These are phyloP conservation scores for Globisporangium mamillatum DNA, from an alignment of 352 stramenopile genomes.

Conservation along the genomic window DNA sequence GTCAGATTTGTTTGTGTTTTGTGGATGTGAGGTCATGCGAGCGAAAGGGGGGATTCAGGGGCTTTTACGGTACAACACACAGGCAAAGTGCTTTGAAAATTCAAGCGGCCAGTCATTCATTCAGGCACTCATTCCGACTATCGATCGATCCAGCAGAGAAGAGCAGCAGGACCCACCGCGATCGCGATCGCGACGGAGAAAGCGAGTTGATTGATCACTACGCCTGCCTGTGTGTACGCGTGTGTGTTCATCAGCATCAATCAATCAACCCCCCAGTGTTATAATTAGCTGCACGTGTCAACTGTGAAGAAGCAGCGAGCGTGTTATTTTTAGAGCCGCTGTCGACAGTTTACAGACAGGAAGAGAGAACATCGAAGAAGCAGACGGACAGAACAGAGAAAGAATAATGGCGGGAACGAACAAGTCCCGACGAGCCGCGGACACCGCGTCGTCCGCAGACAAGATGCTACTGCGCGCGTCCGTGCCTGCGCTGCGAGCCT, in stretches of 20 bases:
- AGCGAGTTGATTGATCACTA: not conserved
- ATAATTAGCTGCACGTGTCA: not conserved
- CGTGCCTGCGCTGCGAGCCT: conserved; percentile 14
- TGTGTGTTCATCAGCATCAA: not conserved
- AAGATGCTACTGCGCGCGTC: conserved; percentile 2
- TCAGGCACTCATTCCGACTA: conserved; percentile 2
- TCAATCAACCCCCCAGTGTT: not conserved
- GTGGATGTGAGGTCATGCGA: not conserved
- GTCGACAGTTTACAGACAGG: not conserved
- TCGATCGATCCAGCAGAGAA: conserved; percentile 6
- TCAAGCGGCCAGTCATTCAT: conserved; percentile 2
- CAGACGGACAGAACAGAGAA: not conserved
- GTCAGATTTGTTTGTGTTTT: not conserved
- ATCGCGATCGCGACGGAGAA: not conserved
- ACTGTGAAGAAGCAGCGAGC: too few relatives aligned
- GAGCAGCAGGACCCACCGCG: not conserved
- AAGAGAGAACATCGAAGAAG: not conserved
- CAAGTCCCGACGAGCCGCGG: conserved; percentile 12
- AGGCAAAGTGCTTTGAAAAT: conserved; percentile 5
- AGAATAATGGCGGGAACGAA: conserved; percentile 8
- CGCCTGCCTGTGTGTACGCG: not conserved
- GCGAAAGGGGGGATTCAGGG: conserved; percentile 1
- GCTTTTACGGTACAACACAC: not conserved
- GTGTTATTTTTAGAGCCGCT: not conserved
- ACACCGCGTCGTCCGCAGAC: conserved; percentile 1